Percentiles rank a stretch among this genome's conserved stretches.
These are phyloP conservation scores for Dysphania ambrosioides DNA, from an alignment of 148 eudicot genomes.

Conservation along the genomic window DNA sequence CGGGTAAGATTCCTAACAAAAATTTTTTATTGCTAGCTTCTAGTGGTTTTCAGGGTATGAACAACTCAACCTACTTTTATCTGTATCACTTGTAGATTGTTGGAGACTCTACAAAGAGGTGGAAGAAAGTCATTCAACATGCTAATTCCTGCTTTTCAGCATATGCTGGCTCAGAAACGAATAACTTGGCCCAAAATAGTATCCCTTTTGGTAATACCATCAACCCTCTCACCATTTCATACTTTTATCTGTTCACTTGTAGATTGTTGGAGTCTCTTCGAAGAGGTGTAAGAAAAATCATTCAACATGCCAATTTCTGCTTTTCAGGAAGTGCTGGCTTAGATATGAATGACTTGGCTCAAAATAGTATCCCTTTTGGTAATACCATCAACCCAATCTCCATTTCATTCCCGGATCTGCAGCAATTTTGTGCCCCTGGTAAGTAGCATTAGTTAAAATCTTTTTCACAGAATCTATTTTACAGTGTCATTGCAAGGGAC, in stretches of 20 bases:
- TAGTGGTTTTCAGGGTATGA: no score
- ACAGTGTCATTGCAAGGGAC: not conserved
- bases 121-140: slow-evolving; percentile 1
- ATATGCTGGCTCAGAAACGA: not conserved
- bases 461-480: not conserved
- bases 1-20: no score
- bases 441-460: not conserved
- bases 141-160: not conserved
- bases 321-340: not conserved
- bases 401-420: not conserved
- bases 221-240: not conserved
- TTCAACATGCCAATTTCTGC: not conserved
- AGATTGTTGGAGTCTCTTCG: slow-evolving; percentile 13
- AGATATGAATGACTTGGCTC: not conserved
- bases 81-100: slow-evolving; percentile 27
- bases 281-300: not conserved
- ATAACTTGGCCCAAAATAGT: not conserved
- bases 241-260: no score
- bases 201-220: not conserved
- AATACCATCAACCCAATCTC: not conserved
- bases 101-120: not conserved
- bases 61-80: not conserved
- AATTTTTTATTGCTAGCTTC: no score
- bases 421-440: not conserved
- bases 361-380: not conserved